Evolutionary conservation across 2,329 filamentous ascomycete genomes (phyloP), one percentile per base, ranked within the genome.

Genomic region (Fonsecaea pedrosoi): DNA sequence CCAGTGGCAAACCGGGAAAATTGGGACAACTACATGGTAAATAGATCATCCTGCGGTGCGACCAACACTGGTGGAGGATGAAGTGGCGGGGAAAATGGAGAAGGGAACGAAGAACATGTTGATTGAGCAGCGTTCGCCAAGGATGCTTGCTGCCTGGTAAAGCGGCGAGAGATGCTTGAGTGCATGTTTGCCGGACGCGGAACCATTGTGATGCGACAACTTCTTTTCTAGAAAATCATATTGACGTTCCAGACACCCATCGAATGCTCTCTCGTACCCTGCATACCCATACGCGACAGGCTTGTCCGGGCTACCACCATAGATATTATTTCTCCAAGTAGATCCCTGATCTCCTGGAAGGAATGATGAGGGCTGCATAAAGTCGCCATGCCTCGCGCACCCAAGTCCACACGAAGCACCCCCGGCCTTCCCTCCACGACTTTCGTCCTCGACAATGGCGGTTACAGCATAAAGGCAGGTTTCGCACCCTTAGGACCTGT

Each of bases 361-460:
- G 10, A 25, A 50, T 50, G 45, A 25, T 25, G 18, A 7, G 6
- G 45, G 9, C 21, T 50, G 45, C 18, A 9, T 50, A 12, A 50
- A 3, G 18, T 30, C 45, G 45, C 21, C 45, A 70, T 70, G 68
- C 70, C 62, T 25, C 68, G 67, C 54, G 69, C 78, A 55, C 74
- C 79, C 45, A 89, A 87, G 76, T 87, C 87, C 61, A 77, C 82
- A 15, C 77, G 82, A 5, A 80, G 82, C 54, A 80, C 73, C 9
- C 76, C 85, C 3, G 76, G 83, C 30, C 80, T 86, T 7, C 89
- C 89, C 0, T 76, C 83, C 1, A 86, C 82, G 66, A 97, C 94
- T 0, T 88, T 99, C 62, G 85, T 99, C 54, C 84, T 99, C 75
- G 95, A 99, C 82, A 97, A 98, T 82, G 95, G 95, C 77, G 94